Conservation (phyloP, 176 grass and related monocot genomes). For the Aegilops bicornis region DNA sequence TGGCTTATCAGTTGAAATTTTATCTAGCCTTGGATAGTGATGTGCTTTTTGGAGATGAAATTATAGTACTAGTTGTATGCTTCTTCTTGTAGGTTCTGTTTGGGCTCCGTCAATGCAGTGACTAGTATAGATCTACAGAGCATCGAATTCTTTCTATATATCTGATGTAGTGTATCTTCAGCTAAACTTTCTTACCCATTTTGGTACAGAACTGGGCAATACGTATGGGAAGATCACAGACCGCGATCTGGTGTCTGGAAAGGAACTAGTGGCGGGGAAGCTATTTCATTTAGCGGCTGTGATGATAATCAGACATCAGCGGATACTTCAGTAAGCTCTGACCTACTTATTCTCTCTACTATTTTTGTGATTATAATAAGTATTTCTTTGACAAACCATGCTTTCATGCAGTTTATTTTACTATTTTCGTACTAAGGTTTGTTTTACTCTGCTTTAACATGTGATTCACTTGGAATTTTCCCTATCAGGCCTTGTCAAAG, state of each 20-base stretch:
- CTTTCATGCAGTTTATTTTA: background rate
- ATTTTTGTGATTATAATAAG: background rate
- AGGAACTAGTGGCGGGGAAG: constrained; percentile 91
- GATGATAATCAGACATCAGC: constrained; percentile 94
- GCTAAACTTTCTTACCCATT: constrained; percentile 15
- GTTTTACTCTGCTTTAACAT: background rate
- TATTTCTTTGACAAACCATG: background rate
- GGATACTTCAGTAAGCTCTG: constrained; percentile 82
- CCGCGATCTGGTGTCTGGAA: constrained; percentile 93
- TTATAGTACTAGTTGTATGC: background rate
- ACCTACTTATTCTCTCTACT: background rate
- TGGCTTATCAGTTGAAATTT: background rate
- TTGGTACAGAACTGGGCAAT: constrained; percentile 71
- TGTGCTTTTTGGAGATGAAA: constrained; percentile 10
- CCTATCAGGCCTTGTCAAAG: constrained; percentile 78
- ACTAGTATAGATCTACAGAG: constrained; percentile 13
- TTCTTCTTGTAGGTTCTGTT: constrained; percentile 2
- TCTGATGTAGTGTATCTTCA: background rate
- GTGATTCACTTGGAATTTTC: constrained; percentile 27
- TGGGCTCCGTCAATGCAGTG: background rate
- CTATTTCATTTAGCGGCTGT: constrained; percentile 96
- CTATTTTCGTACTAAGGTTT: background rate
- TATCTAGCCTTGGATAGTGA: background rate
- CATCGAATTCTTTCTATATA: background rate
- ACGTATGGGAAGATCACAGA: constrained; percentile 95